phyloP scores from a whole-genome alignment of 371 early-diverging fungal genomes.

The Rhizomucor pusillus region DNA sequence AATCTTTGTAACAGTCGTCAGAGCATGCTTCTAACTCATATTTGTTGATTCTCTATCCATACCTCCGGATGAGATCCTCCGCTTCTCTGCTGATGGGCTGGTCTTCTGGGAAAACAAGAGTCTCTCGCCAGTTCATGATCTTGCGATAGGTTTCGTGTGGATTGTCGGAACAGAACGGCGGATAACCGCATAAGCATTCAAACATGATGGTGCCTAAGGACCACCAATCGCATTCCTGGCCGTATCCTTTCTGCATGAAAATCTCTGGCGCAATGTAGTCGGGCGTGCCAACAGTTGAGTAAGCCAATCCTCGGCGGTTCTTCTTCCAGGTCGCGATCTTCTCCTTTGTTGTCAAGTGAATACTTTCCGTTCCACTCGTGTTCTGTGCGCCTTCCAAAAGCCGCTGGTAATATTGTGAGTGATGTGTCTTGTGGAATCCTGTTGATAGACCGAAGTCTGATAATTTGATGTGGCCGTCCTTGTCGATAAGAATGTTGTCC shows the following conservation, averaged over 20 bases:
- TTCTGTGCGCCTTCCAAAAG: conserved; percentile 62
- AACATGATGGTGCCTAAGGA: conserved; percentile 97
- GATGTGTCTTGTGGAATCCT: conserved; percentile 97
- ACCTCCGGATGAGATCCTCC: conserved; percentile 87
- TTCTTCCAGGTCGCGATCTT: conserved; percentile 96
- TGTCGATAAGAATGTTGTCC: conserved; percentile 84
- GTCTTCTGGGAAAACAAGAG: conserved; percentile 90
- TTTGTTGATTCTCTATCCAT: neutral
- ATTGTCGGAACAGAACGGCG: conserved; percentile 95
- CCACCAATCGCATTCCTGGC: conserved; percentile 99
- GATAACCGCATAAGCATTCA: conserved; percentile 95
- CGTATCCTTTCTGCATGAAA: conserved; percentile 92
- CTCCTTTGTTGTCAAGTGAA: conserved; percentile 78
- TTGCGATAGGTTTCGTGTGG: conserved; percentile 97
- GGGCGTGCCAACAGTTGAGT: conserved; percentile 96
- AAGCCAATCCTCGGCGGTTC: conserved; percentile 87
- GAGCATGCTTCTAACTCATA: neutral
- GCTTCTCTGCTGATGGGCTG: conserved; percentile 89
- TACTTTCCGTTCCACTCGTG: conserved; percentile 61
- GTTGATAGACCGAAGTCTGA: conserved; percentile 98
- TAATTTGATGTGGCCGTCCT: conserved; percentile 87
- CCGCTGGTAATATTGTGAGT: conserved; percentile 89
- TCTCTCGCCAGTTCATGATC: conserved; percentile 93
- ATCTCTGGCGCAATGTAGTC: conserved; percentile 98
- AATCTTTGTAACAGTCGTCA: conserved; percentile 44